Evolutionary conservation across 1,284 basidiomycete genomes (phyloP).

Genomic region (Cutaneotrichosporon cutaneum): DNA sequence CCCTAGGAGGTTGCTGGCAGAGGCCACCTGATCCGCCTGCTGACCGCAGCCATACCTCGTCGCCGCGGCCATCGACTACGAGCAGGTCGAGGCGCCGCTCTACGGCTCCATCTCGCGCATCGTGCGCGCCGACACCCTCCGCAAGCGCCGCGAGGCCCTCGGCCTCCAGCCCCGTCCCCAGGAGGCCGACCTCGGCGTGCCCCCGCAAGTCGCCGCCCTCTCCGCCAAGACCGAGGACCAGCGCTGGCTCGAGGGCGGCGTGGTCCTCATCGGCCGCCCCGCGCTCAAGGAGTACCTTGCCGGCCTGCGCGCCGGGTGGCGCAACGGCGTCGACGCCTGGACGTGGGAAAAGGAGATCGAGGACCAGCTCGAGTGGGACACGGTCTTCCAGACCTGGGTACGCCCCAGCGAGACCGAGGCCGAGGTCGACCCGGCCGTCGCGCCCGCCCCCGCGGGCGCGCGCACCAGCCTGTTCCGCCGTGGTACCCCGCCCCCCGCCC

Average conservation of each 20-base stretch:
- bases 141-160: conserved; percentile 54
- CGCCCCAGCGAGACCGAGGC: conserved; percentile 53
- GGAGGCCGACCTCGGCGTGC: conserved; percentile 27
- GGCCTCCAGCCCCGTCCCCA: conserved; percentile 60
- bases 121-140: conserved; percentile 61
- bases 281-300: conserved; percentile 93
- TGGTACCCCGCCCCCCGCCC: conserved; percentile 21
- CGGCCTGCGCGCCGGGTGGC: conserved; percentile 82
- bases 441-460: conserved; percentile 17
- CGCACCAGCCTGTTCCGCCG: conserved; percentile 32
- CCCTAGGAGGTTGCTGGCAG: not conserved
- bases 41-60: conserved; percentile 77
- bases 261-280: conserved; percentile 83
- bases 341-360: conserved; percentile 76
- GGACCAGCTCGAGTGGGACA: conserved; percentile 67
- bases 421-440: conserved; percentile 22
- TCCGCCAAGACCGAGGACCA: conserved; percentile 61
- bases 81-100: conserved; percentile 74
- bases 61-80: conserved; percentile 90
- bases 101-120: conserved; percentile 72
- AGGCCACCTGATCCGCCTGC: not conserved
- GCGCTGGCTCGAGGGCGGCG: conserved; percentile 74
- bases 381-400: conserved; percentile 63
- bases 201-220: conserved; percentile 59
- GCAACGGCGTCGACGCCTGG: conserved; percentile 65